Conservation (phyloP, 2,329 filamentous ascomycete genomes). For the Coniochaeta sp. region DNA sequence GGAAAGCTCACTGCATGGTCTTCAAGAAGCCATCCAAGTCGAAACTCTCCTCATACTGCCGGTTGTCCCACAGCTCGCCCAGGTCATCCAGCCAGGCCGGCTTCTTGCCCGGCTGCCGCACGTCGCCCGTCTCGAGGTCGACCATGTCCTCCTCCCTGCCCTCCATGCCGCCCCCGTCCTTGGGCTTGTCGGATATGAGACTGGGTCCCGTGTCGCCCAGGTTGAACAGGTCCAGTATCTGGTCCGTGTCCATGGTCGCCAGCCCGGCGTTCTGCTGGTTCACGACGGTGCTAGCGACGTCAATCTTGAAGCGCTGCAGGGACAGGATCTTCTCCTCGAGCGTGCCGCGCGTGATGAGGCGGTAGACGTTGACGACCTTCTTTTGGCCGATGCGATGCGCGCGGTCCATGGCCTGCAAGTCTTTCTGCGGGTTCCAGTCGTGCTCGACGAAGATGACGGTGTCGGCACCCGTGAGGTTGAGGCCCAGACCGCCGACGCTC, state of each 20-base stretch:
- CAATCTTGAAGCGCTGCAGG: constrained; percentile 98
- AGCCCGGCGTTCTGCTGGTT: constrained; percentile 98
- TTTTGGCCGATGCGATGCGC: constrained; percentile 98
- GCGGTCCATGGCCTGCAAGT: constrained; percentile 97
- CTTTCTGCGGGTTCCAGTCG: constrained; percentile 99
- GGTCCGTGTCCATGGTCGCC: constrained; percentile 94
- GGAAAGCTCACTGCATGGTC: constrained; percentile 61
- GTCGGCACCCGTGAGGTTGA: constrained; percentile 94
- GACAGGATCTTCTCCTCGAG: constrained; percentile 98
- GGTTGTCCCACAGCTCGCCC: constrained; percentile 94
- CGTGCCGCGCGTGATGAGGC: constrained; percentile 89
- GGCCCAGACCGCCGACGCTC: constrained; percentile 84
- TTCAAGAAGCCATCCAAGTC: constrained; percentile 92
- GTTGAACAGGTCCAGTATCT: constrained; percentile 94
- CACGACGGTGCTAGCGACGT: constrained; percentile 94
- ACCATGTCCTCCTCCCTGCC: constrained; percentile 79
- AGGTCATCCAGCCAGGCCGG: constrained; percentile 84
- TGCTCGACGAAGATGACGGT: constrained; percentile 99
- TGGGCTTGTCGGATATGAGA: constrained; percentile 53
- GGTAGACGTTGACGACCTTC: constrained; percentile 99
- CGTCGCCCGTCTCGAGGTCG: constrained; percentile 84
- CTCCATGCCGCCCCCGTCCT: constrained; percentile 38
- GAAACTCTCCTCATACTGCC: constrained; percentile 97
- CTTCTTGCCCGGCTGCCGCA: constrained; percentile 93
- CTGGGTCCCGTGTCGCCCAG: constrained; percentile 70